Conservation (phyloP, 192 early-diverging fungal genomes). For the Backusella mclennaniae region DNA sequence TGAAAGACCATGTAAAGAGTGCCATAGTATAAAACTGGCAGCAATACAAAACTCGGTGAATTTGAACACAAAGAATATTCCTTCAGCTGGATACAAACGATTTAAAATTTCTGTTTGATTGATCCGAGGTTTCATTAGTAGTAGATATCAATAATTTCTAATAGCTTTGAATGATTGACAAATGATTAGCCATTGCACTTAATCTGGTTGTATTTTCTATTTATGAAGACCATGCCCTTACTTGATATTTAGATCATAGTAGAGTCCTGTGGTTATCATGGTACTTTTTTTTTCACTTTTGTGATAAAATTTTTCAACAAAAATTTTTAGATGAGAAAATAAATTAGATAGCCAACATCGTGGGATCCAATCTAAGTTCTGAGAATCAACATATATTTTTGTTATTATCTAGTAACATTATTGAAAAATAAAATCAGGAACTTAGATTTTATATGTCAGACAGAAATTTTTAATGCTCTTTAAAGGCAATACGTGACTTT, state of each 20-base stretch:
- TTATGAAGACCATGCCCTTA: background rate
- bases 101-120: background rate
- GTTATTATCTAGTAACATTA: background rate
- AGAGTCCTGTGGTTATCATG: background rate
- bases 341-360: background rate
- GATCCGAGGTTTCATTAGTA: background rate
- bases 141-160: background rate
- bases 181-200: background rate
- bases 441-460: background rate
- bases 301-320: background rate
- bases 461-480: constrained; percentile 5
- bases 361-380: background rate
- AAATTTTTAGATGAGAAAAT: background rate
- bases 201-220: background rate
- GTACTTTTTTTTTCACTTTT: background rate
- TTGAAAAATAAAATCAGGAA: background rate
- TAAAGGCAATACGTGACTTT: background rate
- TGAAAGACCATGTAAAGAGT: background rate
- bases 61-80: background rate
- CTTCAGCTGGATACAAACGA: background rate
- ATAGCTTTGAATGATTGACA: background rate
- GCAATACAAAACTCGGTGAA: background rate
- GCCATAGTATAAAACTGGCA: background rate
- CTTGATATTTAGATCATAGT: background rate
- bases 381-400: background rate